phyloP scores from a whole-genome alignment of 2,329 filamentous ascomycete genomes.

The Colletotrichum sp. region DNA sequence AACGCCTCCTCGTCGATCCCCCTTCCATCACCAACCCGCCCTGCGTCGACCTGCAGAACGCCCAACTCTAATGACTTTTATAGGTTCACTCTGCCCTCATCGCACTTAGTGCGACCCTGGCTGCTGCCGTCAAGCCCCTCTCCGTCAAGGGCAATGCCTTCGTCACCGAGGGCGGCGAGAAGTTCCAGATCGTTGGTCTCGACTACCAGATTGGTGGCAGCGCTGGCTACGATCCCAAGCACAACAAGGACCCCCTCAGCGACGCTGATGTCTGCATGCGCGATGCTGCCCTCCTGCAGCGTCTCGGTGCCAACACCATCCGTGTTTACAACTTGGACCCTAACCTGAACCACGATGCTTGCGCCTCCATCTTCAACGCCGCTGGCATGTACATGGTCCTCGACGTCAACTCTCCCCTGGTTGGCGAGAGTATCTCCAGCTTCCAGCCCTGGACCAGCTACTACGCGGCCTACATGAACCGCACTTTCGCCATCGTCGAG shows the following conservation, averaged over 20 bases:
- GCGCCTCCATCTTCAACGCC: conserved; percentile 70
- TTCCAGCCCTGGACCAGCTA: conserved; percentile 63
- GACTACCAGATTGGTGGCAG: conserved; percentile 74
- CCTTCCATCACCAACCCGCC: neutral
- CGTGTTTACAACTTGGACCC: conserved; percentile 74
- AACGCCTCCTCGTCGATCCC: neutral
- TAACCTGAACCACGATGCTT: conserved; percentile 68
- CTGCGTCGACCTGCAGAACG: neutral
- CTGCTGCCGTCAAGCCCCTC: conserved; percentile 61
- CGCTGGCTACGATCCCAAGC: conserved; percentile 60
- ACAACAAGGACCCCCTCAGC: conserved; percentile 63
- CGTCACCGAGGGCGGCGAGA: conserved; percentile 63
- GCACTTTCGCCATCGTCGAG: conserved; percentile 70
- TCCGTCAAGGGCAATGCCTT: conserved; percentile 62
- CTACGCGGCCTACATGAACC: conserved; percentile 64
- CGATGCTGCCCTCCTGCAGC: conserved; percentile 70
- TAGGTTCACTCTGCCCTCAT: conserved; percentile 50
- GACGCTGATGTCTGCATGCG: conserved; percentile 62
- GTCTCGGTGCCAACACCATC: conserved; percentile 68
- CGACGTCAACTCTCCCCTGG: conserved; percentile 69
- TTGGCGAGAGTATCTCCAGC: conserved; percentile 61
- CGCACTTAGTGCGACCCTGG: conserved; percentile 57
- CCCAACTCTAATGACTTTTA: neutral
- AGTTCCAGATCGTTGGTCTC: conserved; percentile 70
- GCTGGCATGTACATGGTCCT: conserved; percentile 73